These are phyloP conservation scores for Hortiboletus flavorubellus DNA, from an alignment of 768 basidiomycete genomes.

Conservation along the genomic window DNA sequence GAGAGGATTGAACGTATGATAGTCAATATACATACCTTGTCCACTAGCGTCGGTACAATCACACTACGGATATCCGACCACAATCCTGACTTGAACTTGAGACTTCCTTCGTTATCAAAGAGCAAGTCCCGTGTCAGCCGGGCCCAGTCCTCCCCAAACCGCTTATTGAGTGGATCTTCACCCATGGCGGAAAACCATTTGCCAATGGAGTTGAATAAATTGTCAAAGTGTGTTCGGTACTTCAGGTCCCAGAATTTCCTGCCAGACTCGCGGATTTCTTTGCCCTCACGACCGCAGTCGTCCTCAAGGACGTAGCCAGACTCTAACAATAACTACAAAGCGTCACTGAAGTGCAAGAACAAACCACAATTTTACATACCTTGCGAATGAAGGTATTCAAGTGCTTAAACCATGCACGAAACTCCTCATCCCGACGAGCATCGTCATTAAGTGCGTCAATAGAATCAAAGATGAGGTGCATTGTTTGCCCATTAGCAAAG, in stretches of 20 bases:
- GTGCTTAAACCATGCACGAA: constrained; percentile 68
- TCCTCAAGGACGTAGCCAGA: constrained; percentile 85
- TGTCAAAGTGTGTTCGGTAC: constrained; percentile 77
- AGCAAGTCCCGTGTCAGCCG: constrained; percentile 81
- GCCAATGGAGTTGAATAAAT: constrained; percentile 64
- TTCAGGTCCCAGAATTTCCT: constrained; percentile 73
- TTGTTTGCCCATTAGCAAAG: constrained; percentile 73
- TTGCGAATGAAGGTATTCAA: constrained; percentile 66
- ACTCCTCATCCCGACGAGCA: constrained; percentile 66
- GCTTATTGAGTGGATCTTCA: constrained; percentile 78
- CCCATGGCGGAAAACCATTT: constrained; percentile 84
- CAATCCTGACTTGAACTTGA: constrained; percentile 84
- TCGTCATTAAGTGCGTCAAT: constrained; percentile 71
- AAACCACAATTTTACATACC: constrained; percentile 31
- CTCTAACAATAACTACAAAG: constrained; percentile 61
- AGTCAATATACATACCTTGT: constrained; percentile 47
- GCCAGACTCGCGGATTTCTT: constrained; percentile 63
- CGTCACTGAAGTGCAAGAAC: background rate
- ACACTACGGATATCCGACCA: constrained; percentile 87
- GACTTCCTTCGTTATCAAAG: constrained; percentile 69
- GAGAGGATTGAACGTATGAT: background rate
- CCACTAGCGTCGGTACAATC: constrained; percentile 75
- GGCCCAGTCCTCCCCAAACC: constrained; percentile 81
- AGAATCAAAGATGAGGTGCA: constrained; percentile 68
- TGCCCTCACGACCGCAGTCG: constrained; percentile 62